Conservation (phyloP, 2,329 filamentous ascomycete genomes). For the Aspergillus fischeri region DNA sequence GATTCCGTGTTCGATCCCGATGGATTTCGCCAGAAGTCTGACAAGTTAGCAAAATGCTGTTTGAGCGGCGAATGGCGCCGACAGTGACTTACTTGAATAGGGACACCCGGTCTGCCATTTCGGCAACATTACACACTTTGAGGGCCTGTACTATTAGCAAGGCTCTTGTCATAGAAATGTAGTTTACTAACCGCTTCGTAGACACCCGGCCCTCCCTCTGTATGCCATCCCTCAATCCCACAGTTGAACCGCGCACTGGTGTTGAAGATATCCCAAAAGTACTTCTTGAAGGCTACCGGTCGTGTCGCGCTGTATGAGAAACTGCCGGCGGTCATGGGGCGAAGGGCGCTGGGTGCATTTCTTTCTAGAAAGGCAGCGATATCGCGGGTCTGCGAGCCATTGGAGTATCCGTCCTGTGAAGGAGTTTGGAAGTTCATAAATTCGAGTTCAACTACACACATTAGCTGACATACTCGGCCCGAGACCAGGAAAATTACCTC, state of each 20-base stretch:
- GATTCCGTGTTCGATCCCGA: slow-evolving; percentile 78
- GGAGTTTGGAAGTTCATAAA: slow-evolving; percentile 50
- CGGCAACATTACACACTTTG: slow-evolving; percentile 75
- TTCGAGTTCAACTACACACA: slow-evolving; percentile 72
- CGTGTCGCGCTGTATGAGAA: slow-evolving; percentile 86
- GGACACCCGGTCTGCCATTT: slow-evolving; percentile 85
- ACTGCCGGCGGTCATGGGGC: slow-evolving; percentile 85
- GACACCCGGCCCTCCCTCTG: slow-evolving; percentile 84
- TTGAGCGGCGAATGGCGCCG: background rate
- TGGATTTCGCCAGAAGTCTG: slow-evolving; percentile 76
- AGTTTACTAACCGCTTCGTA: slow-evolving; percentile 68
- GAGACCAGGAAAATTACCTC: slow-evolving; percentile 55
- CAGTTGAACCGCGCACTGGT: slow-evolving; percentile 72
- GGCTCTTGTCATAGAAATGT: background rate
- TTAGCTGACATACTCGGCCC: slow-evolving; percentile 1
- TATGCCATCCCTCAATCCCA: slow-evolving; percentile 88
- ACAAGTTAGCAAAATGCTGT: slow-evolving; percentile 1
- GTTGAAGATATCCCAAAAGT: slow-evolving; percentile 82
- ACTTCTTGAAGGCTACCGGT: slow-evolving; percentile 81
- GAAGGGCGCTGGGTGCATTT: slow-evolving; percentile 67
- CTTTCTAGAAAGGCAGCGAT: slow-evolving; percentile 68
- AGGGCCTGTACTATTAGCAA: slow-evolving; percentile 51
- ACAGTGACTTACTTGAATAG: slow-evolving; percentile 68
- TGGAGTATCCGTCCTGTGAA: slow-evolving; percentile 43
- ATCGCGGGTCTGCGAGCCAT: slow-evolving; percentile 74